Percentiles rank a stretch among this genome's conserved stretches.
These are phyloP conservation scores for Chimonanthus praecox DNA, from an alignment of 164 flowering plant genomes.

Conservation along the genomic window DNA sequence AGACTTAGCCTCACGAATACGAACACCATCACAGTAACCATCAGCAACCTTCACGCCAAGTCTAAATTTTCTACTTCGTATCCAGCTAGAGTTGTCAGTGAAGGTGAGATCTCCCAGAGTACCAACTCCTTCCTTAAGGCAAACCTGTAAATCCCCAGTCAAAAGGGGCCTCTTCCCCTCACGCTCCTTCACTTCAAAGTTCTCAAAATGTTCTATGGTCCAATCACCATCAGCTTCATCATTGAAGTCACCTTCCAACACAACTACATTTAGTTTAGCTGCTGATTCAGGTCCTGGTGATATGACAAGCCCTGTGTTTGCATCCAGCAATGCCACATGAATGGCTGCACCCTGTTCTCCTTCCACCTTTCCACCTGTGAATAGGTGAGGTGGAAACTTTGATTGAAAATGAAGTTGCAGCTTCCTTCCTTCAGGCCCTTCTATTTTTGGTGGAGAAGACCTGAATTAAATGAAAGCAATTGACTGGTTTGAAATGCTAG, in stretches of 20 bases:
- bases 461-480: slow-evolving; percentile 17
- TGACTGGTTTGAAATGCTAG: not conserved
- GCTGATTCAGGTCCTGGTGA: slow-evolving; percentile 40
- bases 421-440: slow-evolving; percentile 34
- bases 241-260: slow-evolving; percentile 60
- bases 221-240: slow-evolving; percentile 47
- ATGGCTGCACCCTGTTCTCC: slow-evolving; percentile 58
- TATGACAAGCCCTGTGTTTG: slow-evolving; percentile 32
- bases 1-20: slow-evolving; percentile 61
- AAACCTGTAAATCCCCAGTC: slow-evolving; percentile 47
- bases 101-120: slow-evolving; percentile 53
- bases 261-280: slow-evolving; percentile 45
- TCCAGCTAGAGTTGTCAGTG: slow-evolving; percentile 82
- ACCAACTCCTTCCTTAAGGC: slow-evolving; percentile 57
- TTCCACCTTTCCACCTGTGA: slow-evolving; percentile 55
- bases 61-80: slow-evolving; percentile 63
- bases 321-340: slow-evolving; percentile 39
- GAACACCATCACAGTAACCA: slow-evolving; percentile 33
- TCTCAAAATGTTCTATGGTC: slow-evolving; percentile 49
- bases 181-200: slow-evolving; percentile 49
- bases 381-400: slow-evolving; percentile 56
- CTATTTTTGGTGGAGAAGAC: slow-evolving; percentile 36
- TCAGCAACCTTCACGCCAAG: slow-evolving; percentile 53
- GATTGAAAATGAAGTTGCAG: slow-evolving; percentile 48
- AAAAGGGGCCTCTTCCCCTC: slow-evolving; percentile 71